These are phyloP conservation scores for Escallonia herrerae DNA, from an alignment of 129 eudicot genomes.

Conservation along the genomic window DNA sequence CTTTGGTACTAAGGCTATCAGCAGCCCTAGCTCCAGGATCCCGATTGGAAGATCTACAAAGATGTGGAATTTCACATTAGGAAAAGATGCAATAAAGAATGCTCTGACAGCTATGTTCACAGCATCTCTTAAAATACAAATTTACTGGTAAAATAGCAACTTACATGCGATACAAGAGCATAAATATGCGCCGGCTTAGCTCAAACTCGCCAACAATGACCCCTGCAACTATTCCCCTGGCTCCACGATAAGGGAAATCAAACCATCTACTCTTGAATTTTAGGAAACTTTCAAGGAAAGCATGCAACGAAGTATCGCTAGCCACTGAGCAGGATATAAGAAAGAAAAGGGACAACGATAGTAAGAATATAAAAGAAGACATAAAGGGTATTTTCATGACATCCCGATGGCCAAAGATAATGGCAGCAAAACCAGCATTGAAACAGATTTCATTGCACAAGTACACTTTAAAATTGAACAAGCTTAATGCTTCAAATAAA, in stretches of 20 bases:
- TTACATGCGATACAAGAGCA: constrained; percentile 93
- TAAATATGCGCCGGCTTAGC: constrained; percentile 75
- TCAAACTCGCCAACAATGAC: constrained; percentile 91
- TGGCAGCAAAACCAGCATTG: too few relatives aligned
- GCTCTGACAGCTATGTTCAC: too few relatives aligned
- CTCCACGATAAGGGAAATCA: constrained; percentile 92
- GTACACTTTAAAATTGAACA: too few relatives aligned
- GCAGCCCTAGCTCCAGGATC: constrained; percentile 87
- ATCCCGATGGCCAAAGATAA: neutral
- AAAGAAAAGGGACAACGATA: constrained; percentile 1
- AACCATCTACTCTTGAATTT: constrained; percentile 91
- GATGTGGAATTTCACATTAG: neutral
- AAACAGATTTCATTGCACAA: too few relatives aligned
- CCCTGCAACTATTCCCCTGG: constrained; percentile 82
- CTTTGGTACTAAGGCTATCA: constrained; percentile 66
- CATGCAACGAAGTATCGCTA: constrained; percentile 61
- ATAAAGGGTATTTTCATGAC: neutral
- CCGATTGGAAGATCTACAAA: constrained; percentile 74
- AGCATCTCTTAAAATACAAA: neutral
- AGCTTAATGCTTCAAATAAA: too few relatives aligned
- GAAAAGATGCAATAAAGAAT: neutral
- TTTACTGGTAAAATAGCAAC: constrained; percentile 4
- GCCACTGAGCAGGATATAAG: constrained; percentile 49
- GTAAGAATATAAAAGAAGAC: neutral
- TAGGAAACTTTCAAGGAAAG: constrained; percentile 76